These are phyloP conservation scores for Yamadazyma epiphylla DNA, from an alignment of 1,139 yeast genomes.

Conservation along the genomic window DNA sequence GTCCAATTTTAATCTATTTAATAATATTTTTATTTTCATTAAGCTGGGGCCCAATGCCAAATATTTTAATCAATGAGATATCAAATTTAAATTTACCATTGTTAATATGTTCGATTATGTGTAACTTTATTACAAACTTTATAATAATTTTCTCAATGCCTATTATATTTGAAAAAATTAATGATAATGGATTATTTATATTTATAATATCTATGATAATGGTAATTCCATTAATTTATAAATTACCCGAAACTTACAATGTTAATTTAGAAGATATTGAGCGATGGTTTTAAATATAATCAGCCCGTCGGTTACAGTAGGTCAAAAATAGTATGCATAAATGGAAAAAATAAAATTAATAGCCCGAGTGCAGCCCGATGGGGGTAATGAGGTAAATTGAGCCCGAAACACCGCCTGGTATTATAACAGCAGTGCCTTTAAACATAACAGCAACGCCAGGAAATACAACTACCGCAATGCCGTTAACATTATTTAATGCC, in stretches of 20 bases:
- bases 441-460: too few species aligned
- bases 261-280: constrained; percentile 6
- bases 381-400: too few species aligned
- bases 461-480: too few species aligned
- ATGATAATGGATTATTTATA: constrained; percentile 11
- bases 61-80: constrained; percentile 20
- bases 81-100: constrained; percentile 19
- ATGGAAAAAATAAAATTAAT: too few species aligned
- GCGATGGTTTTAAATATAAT: background rate
- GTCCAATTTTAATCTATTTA: constrained; percentile 10
- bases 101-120: constrained; percentile 19
- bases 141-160: constrained; percentile 23
- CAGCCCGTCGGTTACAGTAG: background rate
- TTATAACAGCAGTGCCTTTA: too few species aligned
- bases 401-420: too few species aligned
- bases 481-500: too few species aligned
- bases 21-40: constrained; percentile 22
- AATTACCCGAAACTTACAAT: constrained; percentile 13
- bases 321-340: too few species aligned
- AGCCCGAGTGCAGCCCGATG: too few species aligned
- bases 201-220: constrained; percentile 16
- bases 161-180: constrained; percentile 14
- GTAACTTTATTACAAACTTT: constrained; percentile 24
- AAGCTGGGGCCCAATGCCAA: constrained; percentile 35
- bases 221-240: constrained; percentile 14